Conservation (phyloP, 129 eudicot genomes). For the Oenanthe sinensis region DNA sequence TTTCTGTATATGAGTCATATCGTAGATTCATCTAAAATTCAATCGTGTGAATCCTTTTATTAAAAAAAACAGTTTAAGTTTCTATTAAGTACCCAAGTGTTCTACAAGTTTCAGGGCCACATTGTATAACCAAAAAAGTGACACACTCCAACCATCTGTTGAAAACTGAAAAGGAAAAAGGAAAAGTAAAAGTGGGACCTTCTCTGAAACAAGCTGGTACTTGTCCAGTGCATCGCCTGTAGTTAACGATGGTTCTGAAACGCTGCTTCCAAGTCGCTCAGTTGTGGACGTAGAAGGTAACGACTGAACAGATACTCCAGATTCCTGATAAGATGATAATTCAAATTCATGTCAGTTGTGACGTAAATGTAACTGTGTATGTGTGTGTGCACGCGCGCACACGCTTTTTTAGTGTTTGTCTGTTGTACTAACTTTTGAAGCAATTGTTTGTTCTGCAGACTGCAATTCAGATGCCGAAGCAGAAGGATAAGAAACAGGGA, state of each 20-base stretch:
- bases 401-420: background rate
- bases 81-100: background rate
- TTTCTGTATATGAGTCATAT: background rate
- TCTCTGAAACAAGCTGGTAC: conserved; percentile 65
- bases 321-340: conserved; percentile 41
- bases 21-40: background rate
- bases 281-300: conserved; percentile 37
- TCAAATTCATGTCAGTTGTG: background rate
- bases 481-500: conserved; percentile 42
- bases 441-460: conserved; percentile 39
- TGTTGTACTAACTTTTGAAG: conserved; percentile 42
- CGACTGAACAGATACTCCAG: conserved; percentile 45
- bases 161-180: background rate
- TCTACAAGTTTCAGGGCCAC: background rate
- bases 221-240: conserved; percentile 89
- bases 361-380: background rate
- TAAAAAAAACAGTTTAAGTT: background rate
- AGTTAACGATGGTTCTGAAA: conserved; percentile 63
- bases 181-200: conserved; percentile 32
- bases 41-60: background rate
- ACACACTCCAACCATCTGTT: background rate
- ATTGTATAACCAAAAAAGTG: background rate
- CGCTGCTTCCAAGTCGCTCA: conserved; percentile 38
- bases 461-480: conserved; percentile 52
- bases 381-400: background rate